Conservation (phyloP, 1,284 basidiomycete genomes). For the Takashimella koratensis region DNA sequence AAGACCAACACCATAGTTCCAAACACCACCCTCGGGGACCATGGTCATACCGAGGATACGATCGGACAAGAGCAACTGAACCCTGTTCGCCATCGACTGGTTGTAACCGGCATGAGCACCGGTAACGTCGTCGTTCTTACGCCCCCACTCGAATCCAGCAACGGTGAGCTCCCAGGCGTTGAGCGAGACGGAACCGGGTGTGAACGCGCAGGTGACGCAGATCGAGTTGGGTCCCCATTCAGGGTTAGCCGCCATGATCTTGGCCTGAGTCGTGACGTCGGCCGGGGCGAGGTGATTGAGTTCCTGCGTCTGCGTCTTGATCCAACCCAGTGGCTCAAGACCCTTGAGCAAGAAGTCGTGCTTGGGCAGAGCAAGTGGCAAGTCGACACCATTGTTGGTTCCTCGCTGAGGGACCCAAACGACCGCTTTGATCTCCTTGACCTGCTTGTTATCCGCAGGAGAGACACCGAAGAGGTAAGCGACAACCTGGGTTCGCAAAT, state of each 20-base stretch:
- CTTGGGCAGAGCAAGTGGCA: constrained; percentile 79
- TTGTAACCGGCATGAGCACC: constrained; percentile 88
- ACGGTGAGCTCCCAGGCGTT: constrained; percentile 87
- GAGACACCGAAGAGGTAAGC: constrained; percentile 90
- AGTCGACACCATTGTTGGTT: constrained; percentile 86
- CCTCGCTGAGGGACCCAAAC: constrained; percentile 96
- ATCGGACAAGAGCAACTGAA: constrained; percentile 91
- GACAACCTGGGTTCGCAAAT: constrained; percentile 93
- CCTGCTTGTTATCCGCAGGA: constrained; percentile 93
- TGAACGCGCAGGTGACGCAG: constrained; percentile 92
- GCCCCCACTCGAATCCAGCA: constrained; percentile 95
- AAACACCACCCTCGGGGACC: constrained; percentile 83
- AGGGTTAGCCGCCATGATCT: constrained; percentile 92
- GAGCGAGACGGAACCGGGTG: constrained; percentile 93
- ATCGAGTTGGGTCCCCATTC: constrained; percentile 93
- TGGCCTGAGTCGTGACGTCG: constrained; percentile 93
- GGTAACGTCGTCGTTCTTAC: constrained; percentile 85
- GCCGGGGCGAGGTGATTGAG: constrained; percentile 86
- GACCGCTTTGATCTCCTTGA: constrained; percentile 97
- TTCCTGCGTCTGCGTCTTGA: constrained; percentile 91
- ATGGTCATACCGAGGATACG: constrained; percentile 87
- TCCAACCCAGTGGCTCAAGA: constrained; percentile 93
- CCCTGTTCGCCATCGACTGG: constrained; percentile 94
- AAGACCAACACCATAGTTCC: constrained; percentile 90
- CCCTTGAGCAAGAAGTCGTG: constrained; percentile 94